Conservation (phyloP, 805 yeast species). For the Debaryomyces maramus region DNA sequence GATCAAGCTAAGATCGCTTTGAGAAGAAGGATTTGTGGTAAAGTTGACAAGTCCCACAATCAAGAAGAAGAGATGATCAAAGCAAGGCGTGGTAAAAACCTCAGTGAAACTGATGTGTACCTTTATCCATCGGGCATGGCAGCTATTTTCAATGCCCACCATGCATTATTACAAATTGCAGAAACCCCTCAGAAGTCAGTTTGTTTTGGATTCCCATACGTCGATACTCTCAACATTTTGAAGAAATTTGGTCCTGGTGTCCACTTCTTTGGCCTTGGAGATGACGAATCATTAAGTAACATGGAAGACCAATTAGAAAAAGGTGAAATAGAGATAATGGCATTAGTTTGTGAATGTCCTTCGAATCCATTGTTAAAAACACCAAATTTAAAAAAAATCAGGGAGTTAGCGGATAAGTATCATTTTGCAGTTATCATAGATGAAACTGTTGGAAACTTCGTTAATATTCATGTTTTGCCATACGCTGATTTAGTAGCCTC, state of each 20-base stretch:
- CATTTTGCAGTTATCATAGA: constrained; percentile 83
- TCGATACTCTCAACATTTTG: constrained; percentile 83
- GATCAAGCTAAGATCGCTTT: constrained; percentile 74
- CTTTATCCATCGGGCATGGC: constrained; percentile 94
- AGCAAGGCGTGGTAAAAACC: constrained; percentile 27
- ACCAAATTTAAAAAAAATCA: constrained; percentile 69
- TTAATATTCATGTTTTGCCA: constrained; percentile 77
- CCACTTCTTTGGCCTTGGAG: constrained; percentile 82
- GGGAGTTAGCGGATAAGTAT: constrained; percentile 64
- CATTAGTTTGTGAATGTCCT: constrained; percentile 90
- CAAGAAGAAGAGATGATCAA: constrained; percentile 28
- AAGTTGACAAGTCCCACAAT: constrained; percentile 45
- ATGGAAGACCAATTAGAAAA: constrained; percentile 58
- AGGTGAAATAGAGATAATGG: constrained; percentile 61
- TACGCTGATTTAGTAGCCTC: constrained; percentile 85
- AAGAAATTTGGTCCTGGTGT: constrained; percentile 92
- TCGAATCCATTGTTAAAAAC: constrained; percentile 90
- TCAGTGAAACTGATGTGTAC: constrained; percentile 68
- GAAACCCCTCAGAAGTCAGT: constrained; percentile 59
- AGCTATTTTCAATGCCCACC: constrained; percentile 80
- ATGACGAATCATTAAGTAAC: constrained; percentile 62
- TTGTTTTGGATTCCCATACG: constrained; percentile 95
- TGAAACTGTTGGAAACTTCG: constrained; percentile 91
- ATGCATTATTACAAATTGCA: constrained; percentile 40
- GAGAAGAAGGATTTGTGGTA: constrained; percentile 71